Base-by-base conservation (phyloP, 306 rosid species). In the Acacia acuminata region DNA sequence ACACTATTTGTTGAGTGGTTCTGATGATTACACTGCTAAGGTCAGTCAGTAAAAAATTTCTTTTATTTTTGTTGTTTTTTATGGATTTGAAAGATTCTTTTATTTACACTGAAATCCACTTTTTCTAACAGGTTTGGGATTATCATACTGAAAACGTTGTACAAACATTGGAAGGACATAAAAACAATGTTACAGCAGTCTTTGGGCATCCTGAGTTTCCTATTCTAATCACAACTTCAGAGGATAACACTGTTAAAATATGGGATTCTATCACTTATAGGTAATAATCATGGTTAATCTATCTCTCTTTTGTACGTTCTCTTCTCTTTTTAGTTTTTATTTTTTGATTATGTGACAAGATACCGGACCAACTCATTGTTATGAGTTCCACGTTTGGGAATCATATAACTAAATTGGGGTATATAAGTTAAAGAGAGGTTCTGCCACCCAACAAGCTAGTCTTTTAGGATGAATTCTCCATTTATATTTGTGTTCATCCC, bases 21-120 rank as follows among this genome's bases (percentile, higher is more conserved):
- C 92, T 79, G 97, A 92, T 82, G 93, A 92, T 77, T 87, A 44
- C 83, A 85, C 82, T 71, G 82, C 77, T 15, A 92, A 92, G 92
- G 95, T 91, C 71, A 78, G 82, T 66, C 20, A 45, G 1, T 64
- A 11, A 25, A 32, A 25, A 50, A 78, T 42, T 53, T 80, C 65
- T 14, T 38, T 64, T 42, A 0, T 38, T 20, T 15, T 56, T 3
- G 5, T 27, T 72, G 75, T 17, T 38, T 43, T 6, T 79, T 43
- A 6, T 53, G 14, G 19, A 58, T 73, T 42, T 81, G 34, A 73
- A 43, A 68, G 44, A 22, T 73, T 58, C 53, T 55, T 2, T 38
- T 45, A 38, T 8, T 72, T 34, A 55, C 16, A 51, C 17, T 61
- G 48, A 58, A n/a, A 56, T 22, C 15, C 64, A 9, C 42, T 27